Evolutionary conservation across 176 grass and related monocot species (phyloP).

Genomic region (Cenchrus purpureus): DNA sequence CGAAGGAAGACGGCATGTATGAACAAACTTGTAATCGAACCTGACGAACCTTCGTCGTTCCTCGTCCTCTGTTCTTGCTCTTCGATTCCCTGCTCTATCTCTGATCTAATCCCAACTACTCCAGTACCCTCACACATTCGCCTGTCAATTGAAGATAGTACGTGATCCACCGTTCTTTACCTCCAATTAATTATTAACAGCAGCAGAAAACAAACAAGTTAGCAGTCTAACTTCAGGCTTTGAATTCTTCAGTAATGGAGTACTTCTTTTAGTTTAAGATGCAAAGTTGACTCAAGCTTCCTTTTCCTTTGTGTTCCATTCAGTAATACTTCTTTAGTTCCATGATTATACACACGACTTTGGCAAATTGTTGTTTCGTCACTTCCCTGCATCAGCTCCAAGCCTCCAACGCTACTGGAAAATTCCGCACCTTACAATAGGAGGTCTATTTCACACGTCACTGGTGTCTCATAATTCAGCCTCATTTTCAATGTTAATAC

Average conservation of each 20-base stretch:
- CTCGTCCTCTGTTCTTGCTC: too few relatives aligned
- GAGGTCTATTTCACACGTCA: not conserved
- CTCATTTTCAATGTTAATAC: not conserved
- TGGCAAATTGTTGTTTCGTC: not conserved
- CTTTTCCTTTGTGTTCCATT: not conserved
- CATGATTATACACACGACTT: not conserved
- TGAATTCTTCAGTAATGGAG: constrained; percentile 4
- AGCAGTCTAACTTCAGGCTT: not conserved
- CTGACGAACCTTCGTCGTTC: too few relatives aligned
- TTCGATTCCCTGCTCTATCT: too few relatives aligned
- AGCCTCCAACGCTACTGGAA: not conserved
- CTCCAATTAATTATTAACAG: not conserved
- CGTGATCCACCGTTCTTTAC: not conserved
- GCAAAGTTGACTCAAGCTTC: not conserved
- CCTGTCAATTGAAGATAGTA: too few relatives aligned
- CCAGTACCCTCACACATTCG: too few relatives aligned
- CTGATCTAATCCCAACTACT: too few relatives aligned
- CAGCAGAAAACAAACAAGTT: not conserved
- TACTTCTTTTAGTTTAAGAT: too few relatives aligned
- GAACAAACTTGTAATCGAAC: too few relatives aligned
- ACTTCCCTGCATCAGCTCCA: not conserved
- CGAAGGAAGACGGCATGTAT: too few relatives aligned
- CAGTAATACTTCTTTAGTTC: not conserved
- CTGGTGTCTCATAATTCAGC: not conserved
- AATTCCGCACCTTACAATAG: not conserved